Base-by-base conservation (phyloP, 495 filamentous ascomycete genomes). In the Acidiella bohemica region DNA sequence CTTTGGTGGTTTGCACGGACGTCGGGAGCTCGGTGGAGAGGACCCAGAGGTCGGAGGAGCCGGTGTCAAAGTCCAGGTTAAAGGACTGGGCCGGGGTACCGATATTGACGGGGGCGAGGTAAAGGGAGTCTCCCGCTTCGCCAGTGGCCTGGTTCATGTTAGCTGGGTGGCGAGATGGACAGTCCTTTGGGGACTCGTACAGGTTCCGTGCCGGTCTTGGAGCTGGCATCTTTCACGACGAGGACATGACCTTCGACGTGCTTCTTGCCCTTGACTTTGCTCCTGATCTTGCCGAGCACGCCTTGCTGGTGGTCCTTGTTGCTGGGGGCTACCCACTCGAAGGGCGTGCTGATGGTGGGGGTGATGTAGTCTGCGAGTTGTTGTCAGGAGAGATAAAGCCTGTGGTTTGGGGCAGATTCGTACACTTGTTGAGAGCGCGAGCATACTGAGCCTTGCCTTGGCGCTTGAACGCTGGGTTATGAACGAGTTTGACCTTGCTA, bases 21-120 rank as follows among this genome's bases (percentile, higher is more conserved):
- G 21, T 6, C 20, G 38, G 38, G 6, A 41, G 5, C 17, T 31
- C 26, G 5, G 36, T 39, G 9, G 20, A 26, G 5, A 11, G 31
- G 19, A 87, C 80, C 82, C 80, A 88, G 27, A 84, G 65, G 67
- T 85, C 81, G 5, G 76, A 66, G 31, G 78, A 81, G 9, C 79
- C 82, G 21, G 81, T 84, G 58, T 88, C 81, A 48, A 86, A 83
- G 53, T 84, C 76, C 33, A 86, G 53, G 34, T 62, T 69, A 41
- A 84, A 36, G 27, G 59, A 75, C 64, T 86, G 80, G 2, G 65
- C 61, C 8, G 80, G 79, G 1, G 73, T 80, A 21, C 82, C 82
- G 49, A 86, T 78, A 5, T 53, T 43, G 29, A 86, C 70, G 36
- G 70, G 62, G 35, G 72, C 79, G 24, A 86, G 67, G 49, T 84